Evolutionary conservation across 805 yeast genomes (phyloP).

Genomic region (Wickerhamiella spandovensis): DNA sequence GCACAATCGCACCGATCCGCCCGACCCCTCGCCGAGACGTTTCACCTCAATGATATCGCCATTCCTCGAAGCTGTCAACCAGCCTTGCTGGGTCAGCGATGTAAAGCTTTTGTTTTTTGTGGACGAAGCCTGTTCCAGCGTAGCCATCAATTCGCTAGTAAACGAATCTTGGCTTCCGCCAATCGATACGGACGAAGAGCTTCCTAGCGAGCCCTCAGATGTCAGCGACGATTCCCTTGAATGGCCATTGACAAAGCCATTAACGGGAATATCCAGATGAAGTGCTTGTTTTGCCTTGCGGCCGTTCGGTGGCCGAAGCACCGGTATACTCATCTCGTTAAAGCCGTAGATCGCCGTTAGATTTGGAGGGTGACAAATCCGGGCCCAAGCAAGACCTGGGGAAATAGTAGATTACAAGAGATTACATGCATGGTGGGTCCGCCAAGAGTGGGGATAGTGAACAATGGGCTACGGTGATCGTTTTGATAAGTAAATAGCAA

Average conservation of each 20-base stretch:
- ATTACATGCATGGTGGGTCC: too few species aligned
- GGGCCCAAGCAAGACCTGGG: background rate
- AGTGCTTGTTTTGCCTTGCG: slow-evolving; percentile 14
- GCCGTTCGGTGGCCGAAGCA: slow-evolving; percentile 15
- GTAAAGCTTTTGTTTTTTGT: background rate
- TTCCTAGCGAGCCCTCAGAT: background rate
- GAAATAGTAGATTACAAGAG: too few species aligned
- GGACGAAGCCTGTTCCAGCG: slow-evolving; percentile 7
- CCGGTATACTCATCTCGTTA: slow-evolving; percentile 7
- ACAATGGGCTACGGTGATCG: too few species aligned
- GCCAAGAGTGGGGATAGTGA: too few species aligned
- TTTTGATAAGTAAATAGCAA: too few species aligned
- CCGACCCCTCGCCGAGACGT: slow-evolving; percentile 84
- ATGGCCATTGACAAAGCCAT: background rate
- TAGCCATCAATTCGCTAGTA: slow-evolving; percentile 12
- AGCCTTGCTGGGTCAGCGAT: slow-evolving; percentile 29
- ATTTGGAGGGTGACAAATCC: background rate
- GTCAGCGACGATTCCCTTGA: slow-evolving; percentile 4
- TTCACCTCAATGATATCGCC: slow-evolving; percentile 56
- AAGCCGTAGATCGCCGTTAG: background rate
- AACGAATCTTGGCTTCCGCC: slow-evolving; percentile 4
- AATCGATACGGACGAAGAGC: background rate
- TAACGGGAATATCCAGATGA: slow-evolving; percentile 10
- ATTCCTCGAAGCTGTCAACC: slow-evolving; percentile 49
- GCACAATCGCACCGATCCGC: slow-evolving; percentile 83